These are phyloP conservation scores for Tremellales sp. DNA, from an alignment of 1,284 basidiomycete species.

Conservation along the genomic window DNA sequence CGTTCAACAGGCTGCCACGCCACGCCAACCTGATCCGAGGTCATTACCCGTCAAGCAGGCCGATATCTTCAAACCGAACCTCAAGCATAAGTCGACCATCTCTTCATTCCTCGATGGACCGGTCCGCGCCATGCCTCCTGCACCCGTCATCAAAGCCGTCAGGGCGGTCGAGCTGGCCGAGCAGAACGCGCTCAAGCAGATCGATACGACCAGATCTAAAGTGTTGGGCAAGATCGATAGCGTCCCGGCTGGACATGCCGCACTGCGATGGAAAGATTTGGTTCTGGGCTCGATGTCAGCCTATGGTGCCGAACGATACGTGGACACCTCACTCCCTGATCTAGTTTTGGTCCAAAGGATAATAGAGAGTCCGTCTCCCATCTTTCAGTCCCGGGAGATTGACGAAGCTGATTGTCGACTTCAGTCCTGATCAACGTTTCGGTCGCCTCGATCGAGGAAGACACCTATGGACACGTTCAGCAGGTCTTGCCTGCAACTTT, in stretches of 20 bases:
- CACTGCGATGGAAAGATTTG: slow-evolving; percentile 12
- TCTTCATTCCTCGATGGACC: slow-evolving; percentile 31
- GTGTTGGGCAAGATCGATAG: slow-evolving; percentile 23
- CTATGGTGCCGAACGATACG: too few relatives aligned
- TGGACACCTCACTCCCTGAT: slow-evolving; percentile 27
- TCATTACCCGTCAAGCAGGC: slow-evolving; percentile 32
- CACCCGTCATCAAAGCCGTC: slow-evolving; percentile 11
- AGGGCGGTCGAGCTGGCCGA: slow-evolving; percentile 11
- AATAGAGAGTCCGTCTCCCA: slow-evolving; percentile 37
- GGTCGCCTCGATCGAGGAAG: slow-evolving; percentile 39
- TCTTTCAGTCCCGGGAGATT: background rate
- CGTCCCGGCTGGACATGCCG: slow-evolving; percentile 10
- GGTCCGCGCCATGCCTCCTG: slow-evolving; percentile 12
- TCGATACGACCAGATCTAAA: slow-evolving; percentile 14
- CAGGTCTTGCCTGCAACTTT: slow-evolving; percentile 37
- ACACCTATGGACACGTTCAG: slow-evolving; percentile 43
- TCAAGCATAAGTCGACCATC: slow-evolving; percentile 20
- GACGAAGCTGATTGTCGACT: background rate
- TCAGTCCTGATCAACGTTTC: slow-evolving; percentile 32
- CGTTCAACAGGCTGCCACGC: background rate
- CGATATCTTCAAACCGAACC: slow-evolving; percentile 38
- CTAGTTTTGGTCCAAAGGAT: slow-evolving; percentile 22
- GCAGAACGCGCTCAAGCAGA: slow-evolving; percentile 16
- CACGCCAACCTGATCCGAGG: slow-evolving; percentile 20
- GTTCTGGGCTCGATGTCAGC: too few relatives aligned